phyloP scores from a whole-genome alignment of 169 alveolate species.

The Plasmodium reichenowi region DNA sequence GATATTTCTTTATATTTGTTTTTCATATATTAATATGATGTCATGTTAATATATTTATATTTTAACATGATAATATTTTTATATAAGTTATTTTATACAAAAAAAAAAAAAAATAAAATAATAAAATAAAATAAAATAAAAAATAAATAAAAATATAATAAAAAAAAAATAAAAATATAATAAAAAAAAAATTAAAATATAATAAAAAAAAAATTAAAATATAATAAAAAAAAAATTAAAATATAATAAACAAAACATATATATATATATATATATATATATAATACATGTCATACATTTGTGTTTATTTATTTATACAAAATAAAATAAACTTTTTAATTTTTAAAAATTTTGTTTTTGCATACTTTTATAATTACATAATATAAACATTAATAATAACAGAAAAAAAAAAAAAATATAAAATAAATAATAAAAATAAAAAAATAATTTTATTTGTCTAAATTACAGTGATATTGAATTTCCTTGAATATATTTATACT shows the following conservation, averaged over 20 bases:
- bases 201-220: background rate
- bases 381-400: background rate
- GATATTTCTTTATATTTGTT: no score
- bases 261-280: background rate
- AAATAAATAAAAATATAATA: background rate
- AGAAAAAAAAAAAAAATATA: background rate
- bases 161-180: background rate
- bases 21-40: no score
- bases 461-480: constrained; percentile 70
- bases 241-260: background rate
- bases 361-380: background rate
- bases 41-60: no score
- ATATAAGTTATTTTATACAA: no score
- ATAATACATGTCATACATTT: background rate
- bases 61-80: no score
- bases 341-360: background rate
- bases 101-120: background rate
- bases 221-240: background rate
- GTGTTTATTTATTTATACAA: background rate
- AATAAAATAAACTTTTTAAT: constrained; percentile 2
- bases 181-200: background rate
- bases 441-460: constrained; percentile 15
- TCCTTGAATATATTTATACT: constrained; percentile 66
- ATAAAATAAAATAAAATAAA: background rate
- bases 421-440: background rate